phyloP scores from a whole-genome alignment of 2,329 filamentous ascomycete species.

The Elsinoe australis region DNA sequence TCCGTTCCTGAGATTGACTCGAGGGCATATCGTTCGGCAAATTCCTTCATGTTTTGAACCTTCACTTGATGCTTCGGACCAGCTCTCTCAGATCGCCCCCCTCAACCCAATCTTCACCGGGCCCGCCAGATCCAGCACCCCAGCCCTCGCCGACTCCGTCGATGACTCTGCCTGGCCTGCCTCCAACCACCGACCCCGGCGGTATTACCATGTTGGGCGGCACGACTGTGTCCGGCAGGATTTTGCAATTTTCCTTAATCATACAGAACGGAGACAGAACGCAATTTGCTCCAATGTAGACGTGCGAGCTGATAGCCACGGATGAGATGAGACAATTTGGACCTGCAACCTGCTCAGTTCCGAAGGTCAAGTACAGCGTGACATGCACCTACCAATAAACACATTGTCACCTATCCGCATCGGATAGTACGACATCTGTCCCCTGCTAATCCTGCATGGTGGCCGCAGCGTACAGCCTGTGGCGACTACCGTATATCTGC shows the following conservation, averaged over 20 bases:
- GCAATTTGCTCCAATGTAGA: conserved; percentile 71
- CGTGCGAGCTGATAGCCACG: conserved; percentile 73
- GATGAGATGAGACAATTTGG: conserved; percentile 66
- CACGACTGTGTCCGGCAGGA: conserved; percentile 77
- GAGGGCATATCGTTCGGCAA: background rate
- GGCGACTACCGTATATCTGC: conserved; percentile 83
- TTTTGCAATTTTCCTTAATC: conserved; percentile 84
- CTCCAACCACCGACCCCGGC: conserved; percentile 85
- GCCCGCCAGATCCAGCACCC: conserved; percentile 36
- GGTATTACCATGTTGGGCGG: conserved; percentile 86
- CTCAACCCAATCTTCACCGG: conserved; percentile 42
- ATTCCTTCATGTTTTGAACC: background rate
- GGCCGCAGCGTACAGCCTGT: conserved; percentile 72
- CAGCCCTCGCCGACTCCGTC: conserved; percentile 70
- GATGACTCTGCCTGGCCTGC: conserved; percentile 68
- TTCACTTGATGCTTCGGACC: conserved; percentile 40
- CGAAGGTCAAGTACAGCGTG: background rate
- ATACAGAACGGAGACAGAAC: conserved; percentile 81
- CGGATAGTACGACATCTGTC: conserved; percentile 69
- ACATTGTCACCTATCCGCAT: conserved; percentile 93
- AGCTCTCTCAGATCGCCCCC: conserved; percentile 43
- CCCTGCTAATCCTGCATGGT: conserved; percentile 73
- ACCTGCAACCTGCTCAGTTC: conserved; percentile 24
- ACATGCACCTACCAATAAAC: conserved; percentile 59
- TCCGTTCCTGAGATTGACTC: conserved; percentile 11